Conservation (phyloP, 2,329 filamentous ascomycete species). For the Microcyclospora pomicola region DNA sequence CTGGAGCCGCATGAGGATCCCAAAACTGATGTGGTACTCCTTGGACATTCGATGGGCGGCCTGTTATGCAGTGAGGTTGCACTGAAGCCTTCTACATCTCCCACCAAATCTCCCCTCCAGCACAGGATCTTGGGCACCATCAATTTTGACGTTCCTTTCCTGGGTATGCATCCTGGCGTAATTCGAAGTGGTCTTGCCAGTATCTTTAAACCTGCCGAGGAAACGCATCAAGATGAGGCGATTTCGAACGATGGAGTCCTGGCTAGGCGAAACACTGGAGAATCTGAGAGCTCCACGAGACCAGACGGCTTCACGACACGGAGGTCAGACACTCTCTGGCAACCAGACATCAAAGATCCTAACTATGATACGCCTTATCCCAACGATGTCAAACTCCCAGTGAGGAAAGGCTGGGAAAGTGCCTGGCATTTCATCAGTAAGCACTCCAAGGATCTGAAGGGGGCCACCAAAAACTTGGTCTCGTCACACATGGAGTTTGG, state of each 20-base stretch:
- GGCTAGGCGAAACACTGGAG: not conserved
- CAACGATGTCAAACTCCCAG: conserved; percentile 58
- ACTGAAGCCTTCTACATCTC: conserved; percentile 36
- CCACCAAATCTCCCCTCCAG: conserved; percentile 36
- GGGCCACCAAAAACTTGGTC: conserved; percentile 59
- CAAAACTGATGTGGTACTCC: conserved; percentile 63
- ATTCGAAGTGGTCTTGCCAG: conserved; percentile 69
- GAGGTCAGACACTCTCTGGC: conserved; percentile 16
- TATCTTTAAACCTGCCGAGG: conserved; percentile 47
- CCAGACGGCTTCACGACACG: not conserved
- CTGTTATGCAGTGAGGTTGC: conserved; percentile 68
- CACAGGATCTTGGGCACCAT: conserved; percentile 70
- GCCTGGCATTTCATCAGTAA: conserved; percentile 69
- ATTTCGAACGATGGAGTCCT: not conserved
- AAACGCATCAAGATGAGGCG: conserved; percentile 17
- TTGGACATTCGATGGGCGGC: conserved; percentile 86
- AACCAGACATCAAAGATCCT: conserved; percentile 30
- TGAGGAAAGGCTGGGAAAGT: conserved; percentile 53
- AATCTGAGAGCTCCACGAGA: too few species aligned
- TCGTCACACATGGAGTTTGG: conserved; percentile 76
- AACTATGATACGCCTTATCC: conserved; percentile 63
- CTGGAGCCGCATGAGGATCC: conserved; percentile 60
- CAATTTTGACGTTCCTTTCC: conserved; percentile 72
- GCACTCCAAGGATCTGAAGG: conserved; percentile 57
- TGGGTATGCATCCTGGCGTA: conserved; percentile 81